These are phyloP conservation scores for Boletus barrowsii DNA, from an alignment of 768 basidiomycete genomes.

Conservation along the genomic window DNA sequence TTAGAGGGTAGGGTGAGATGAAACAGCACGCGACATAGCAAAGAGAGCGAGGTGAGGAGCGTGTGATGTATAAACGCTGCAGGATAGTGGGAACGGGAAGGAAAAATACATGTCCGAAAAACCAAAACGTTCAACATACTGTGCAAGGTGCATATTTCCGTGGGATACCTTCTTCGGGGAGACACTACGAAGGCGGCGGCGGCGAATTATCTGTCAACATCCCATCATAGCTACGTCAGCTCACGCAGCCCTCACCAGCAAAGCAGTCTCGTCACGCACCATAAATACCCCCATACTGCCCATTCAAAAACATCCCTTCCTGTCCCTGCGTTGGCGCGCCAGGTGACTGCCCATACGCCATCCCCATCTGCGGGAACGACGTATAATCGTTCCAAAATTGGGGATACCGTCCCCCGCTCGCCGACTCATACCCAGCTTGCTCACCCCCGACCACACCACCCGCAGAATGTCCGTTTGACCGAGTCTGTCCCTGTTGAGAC, in stretches of 20 bases:
- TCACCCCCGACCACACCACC: slow-evolving; percentile 5
- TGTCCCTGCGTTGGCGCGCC: slow-evolving; percentile 14
- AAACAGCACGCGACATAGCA: neutral
- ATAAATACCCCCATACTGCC: slow-evolving; percentile 27
- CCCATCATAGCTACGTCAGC: neutral
- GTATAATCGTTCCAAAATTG: slow-evolving; percentile 59
- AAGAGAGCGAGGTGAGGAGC: neutral
- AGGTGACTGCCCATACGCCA: slow-evolving; percentile 33
- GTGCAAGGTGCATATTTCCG: neutral
- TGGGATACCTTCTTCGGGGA: neutral
- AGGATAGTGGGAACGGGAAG: neutral
- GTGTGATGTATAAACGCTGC: neutral
- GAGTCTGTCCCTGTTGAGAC: slow-evolving; percentile 17
- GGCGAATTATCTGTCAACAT: slow-evolving; percentile 6
- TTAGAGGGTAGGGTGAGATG: neutral
- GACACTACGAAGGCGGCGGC: slow-evolving; percentile 6
- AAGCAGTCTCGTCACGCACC: slow-evolving; percentile 17
- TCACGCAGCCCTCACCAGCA: neutral
- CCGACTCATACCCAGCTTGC: slow-evolving; percentile 20
- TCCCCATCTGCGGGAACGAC: slow-evolving; percentile 47
- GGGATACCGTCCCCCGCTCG: slow-evolving; percentile 37
- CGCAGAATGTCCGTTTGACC: slow-evolving; percentile 14
- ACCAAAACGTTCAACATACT: neutral
- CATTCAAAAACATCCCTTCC: slow-evolving; percentile 22
- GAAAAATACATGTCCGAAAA: neutral